Conservation (phyloP, 1,284 basidiomycete genomes). For the Anthracocystis panici-leucophaei region DNA sequence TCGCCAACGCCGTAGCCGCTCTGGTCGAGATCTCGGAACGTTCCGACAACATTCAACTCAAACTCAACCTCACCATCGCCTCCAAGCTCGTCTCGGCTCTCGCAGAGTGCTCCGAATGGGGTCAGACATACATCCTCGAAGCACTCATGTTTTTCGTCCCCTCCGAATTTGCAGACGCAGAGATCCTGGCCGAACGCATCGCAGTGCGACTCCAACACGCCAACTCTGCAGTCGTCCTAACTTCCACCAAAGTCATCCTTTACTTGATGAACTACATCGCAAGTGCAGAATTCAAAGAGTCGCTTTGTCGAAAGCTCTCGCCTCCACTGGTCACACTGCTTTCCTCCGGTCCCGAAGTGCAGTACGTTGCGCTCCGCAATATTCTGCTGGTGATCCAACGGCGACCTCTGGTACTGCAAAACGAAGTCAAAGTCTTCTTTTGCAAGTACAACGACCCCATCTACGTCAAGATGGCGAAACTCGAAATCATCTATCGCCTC, state of each 20-base stretch:
- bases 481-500: constrained; percentile 98
- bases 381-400: constrained; percentile 97
- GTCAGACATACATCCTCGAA: constrained; percentile 98
- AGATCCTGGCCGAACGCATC: constrained; percentile 92
- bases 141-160: constrained; percentile 92
- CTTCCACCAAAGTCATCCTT: constrained; percentile 92
- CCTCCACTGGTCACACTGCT: constrained; percentile 78
- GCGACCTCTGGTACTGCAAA: constrained; percentile 88
- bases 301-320: constrained; percentile 95
- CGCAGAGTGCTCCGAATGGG: constrained; percentile 95
- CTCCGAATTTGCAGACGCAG: constrained; percentile 86
- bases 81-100: constrained; percentile 86
- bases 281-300: constrained; percentile 83
- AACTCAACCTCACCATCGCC: constrained; percentile 83
- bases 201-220: constrained; percentile 90
- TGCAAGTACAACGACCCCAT: constrained; percentile 99
- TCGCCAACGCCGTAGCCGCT: constrained; percentile 93
- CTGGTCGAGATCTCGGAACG: constrained; percentile 89
- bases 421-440: constrained; percentile 98
- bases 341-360: constrained; percentile 96
- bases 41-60: constrained; percentile 85
- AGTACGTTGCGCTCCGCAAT: constrained; percentile 96
- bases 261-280: constrained; percentile 99
- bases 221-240: constrained; percentile 93
- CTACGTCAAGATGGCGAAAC: constrained; percentile 97